Base-by-base conservation (phyloP, 495 filamentous ascomycete species). In the Xylaria bambusicola region DNA sequence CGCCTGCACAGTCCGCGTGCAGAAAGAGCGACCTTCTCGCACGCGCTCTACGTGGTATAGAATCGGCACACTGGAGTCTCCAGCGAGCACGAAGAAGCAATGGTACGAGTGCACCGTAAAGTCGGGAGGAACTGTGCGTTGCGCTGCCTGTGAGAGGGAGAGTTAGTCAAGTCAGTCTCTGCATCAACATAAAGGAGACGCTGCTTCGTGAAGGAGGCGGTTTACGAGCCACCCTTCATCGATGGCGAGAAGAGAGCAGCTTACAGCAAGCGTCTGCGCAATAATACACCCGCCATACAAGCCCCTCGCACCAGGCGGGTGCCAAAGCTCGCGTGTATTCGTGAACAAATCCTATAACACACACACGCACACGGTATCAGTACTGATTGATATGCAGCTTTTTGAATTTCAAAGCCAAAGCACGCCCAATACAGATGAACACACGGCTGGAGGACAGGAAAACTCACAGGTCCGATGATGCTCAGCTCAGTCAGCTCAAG, bases 31-130 rank as follows among this genome's bases (percentile, higher is more conserved):
- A n/a, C 94, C 94, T 61, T 93, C 88, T 55, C 94, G 88, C 31
- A 98, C 90, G 48, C 87, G 85, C 76, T 97, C 93, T 29, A 98
- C 94, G 67, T 96, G 87, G 72, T 78, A 98, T 55, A 97, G 76
- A 62, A 98, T 89, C 4, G 94, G 93, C 35, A 95, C 85, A 40
- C 88, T 84, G 7, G 86, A 78, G 69, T 93, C 87, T 27, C 93
- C 94, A 10, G 91, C 92, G 1, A 98, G 87, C 36, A 98, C 87
- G 77, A 98, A 98, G 80, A 97, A 98, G 82, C 93, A 97, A 81
- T 98, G 94, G 91, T 96, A 96, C 73, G 86, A 90, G 77, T 98
- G 93, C 45, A 92, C 82, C 61, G 86, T 80, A 77, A 96, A 97
- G 71, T 90, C 79, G 21, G 76, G 66, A 1, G 88, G 86, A 17